phyloP scores from a whole-genome alignment of 2,329 filamentous ascomycete species.

The Fusarium sp. region DNA sequence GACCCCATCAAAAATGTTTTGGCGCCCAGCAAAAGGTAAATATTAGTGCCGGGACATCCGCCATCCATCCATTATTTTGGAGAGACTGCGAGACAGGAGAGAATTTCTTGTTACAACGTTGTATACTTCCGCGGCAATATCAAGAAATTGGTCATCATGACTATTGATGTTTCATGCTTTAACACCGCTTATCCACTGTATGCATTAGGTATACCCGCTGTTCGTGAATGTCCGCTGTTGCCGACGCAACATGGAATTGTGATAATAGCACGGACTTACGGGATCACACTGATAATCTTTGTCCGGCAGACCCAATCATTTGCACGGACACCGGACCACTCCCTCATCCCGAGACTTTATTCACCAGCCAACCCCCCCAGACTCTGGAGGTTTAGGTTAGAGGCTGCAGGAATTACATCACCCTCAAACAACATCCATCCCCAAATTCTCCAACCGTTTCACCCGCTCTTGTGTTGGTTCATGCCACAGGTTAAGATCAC shows the following conservation, averaged over 20 bases:
- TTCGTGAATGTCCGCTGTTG: too few species aligned
- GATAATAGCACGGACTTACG: too few species aligned
- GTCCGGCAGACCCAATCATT: too few species aligned
- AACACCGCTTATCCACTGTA: too few species aligned
- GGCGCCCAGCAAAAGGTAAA: neutral
- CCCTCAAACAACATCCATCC: neutral
- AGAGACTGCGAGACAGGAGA: too few species aligned
- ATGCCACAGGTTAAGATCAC: neutral
- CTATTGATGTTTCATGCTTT: neutral
- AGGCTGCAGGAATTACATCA: constrained; percentile 13
- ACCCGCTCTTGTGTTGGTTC: neutral
- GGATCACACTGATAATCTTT: too few species aligned
- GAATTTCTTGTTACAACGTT: too few species aligned
- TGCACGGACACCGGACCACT: too few species aligned
- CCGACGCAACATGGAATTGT: neutral
- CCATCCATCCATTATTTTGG: neutral
- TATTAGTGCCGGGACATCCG: constrained; percentile 15
- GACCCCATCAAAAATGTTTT: constrained; percentile 15
- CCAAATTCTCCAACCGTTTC: constrained; percentile 9
- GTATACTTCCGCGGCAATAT: constrained; percentile 1
- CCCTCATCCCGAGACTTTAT: neutral
- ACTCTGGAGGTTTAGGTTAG: neutral
- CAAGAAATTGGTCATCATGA: constrained; percentile 5
- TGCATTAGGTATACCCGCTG: too few species aligned
- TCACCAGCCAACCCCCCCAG: neutral